phyloP scores from a whole-genome alignment of 176 grass and related monocot species.

The Avena insularis region DNA sequence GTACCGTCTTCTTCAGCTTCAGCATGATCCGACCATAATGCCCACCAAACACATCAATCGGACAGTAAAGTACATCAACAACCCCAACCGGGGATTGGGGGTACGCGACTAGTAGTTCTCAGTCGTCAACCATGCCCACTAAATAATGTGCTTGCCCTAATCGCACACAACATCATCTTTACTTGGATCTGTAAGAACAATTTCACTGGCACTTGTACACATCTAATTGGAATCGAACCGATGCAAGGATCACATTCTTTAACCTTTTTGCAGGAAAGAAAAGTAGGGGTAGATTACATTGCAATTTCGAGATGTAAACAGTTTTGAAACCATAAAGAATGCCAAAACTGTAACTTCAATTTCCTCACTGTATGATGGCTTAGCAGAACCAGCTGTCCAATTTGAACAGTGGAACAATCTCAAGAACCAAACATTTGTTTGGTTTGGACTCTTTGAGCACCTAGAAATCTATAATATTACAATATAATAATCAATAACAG shows the following conservation, averaged over 20 bases:
- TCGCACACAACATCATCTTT: neutral
- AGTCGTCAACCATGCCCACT: neutral
- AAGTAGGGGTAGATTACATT: neutral
- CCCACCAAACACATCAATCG: slow-evolving; percentile 11
- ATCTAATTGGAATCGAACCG: slow-evolving; percentile 28
- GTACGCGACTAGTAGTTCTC: neutral
- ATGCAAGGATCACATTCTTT: neutral
- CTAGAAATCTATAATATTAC: slow-evolving; percentile 3
- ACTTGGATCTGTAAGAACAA: slow-evolving; percentile 23
- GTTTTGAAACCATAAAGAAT: neutral
- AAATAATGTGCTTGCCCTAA: neutral
- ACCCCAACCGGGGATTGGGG: neutral
- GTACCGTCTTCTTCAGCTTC: neutral
- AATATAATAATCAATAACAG: slow-evolving; percentile 21
- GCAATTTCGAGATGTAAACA: neutral
- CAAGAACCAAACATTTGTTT: slow-evolving; percentile 57
- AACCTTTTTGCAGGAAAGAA: neutral
- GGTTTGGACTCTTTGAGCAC: slow-evolving; percentile 41
- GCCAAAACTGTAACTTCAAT: neutral
- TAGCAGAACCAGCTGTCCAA: neutral
- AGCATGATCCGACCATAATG: neutral
- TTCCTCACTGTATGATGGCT: slow-evolving; percentile 3
- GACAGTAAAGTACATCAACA: neutral
- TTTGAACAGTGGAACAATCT: slow-evolving; percentile 24
- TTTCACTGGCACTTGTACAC: slow-evolving; percentile 8